Conservation (phyloP, 768 basidiomycete genomes). For the Russula abietina region DNA sequence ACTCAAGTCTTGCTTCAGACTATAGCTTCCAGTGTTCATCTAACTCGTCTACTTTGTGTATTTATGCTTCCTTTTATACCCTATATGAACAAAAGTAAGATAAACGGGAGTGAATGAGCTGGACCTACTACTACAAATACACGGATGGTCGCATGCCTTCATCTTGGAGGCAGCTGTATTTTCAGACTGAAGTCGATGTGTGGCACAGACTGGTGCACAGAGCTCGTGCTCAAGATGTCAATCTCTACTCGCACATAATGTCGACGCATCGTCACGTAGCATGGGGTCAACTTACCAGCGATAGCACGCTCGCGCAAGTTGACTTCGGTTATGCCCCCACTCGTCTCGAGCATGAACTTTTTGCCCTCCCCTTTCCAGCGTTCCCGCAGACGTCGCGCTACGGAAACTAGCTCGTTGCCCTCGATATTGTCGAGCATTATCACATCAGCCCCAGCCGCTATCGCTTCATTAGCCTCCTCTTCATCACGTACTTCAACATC, state of each 20-base stretch:
- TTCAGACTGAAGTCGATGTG: constrained; percentile 58
- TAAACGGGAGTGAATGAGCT: not conserved
- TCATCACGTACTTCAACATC: constrained; percentile 87
- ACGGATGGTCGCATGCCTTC: not conserved
- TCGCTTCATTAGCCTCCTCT: constrained; percentile 93
- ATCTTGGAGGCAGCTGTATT: not conserved
- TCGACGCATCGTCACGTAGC: constrained; percentile 30
- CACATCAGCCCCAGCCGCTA: constrained; percentile 90
- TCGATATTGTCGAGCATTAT: constrained; percentile 61
- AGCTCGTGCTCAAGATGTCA: constrained; percentile 90
- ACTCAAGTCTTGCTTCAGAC: not conserved
- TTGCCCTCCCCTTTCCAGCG: constrained; percentile 77
- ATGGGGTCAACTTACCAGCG: constrained; percentile 52
- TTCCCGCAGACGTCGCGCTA: constrained; percentile 65
- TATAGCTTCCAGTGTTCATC: not conserved
- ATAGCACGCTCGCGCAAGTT: constrained; percentile 78
- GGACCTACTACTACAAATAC: not conserved
- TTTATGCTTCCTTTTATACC: not conserved
- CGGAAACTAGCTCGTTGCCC: constrained; percentile 60
- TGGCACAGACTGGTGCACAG: constrained; percentile 84
- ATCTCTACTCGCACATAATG: constrained; percentile 46
- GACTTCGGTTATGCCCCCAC: constrained; percentile 87
- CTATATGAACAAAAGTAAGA: not conserved
- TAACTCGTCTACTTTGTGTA: not conserved
- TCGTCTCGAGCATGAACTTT: constrained; percentile 81